phyloP scores from a whole-genome alignment of 2,329 filamentous ascomycete genomes.

The Calonectria montana region DNA sequence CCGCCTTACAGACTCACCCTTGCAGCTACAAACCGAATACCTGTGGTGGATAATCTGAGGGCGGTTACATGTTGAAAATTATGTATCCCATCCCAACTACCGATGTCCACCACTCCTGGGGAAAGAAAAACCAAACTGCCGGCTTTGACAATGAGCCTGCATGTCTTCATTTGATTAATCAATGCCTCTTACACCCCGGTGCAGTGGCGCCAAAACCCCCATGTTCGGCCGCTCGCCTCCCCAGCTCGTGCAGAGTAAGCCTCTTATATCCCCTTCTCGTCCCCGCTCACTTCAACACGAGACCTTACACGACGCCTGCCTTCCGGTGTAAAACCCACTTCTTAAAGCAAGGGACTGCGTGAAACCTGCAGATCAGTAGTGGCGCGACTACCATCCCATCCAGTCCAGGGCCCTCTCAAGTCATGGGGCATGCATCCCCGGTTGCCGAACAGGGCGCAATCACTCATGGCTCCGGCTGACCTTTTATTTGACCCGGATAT shows the following conservation, averaged over 20 bases:
- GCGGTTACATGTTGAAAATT: neutral
- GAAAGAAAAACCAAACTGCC: neutral
- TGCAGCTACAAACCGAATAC: neutral
- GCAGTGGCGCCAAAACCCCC: neutral
- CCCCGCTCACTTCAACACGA: constrained; percentile 2
- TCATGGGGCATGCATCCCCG: constrained; percentile 18
- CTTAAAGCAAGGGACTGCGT: neutral
- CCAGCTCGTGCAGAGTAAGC: neutral
- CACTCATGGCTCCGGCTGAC: neutral
- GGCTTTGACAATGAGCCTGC: neutral
- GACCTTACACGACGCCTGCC: constrained; percentile 5
- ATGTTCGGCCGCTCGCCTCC: neutral
- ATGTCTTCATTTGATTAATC: neutral
- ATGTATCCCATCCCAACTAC: constrained; percentile 8
- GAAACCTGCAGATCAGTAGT: neutral
- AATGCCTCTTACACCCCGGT: neutral
- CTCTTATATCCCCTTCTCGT: neutral
- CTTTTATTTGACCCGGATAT: constrained; percentile 4
- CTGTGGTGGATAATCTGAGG: neutral
- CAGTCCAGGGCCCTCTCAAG: neutral
- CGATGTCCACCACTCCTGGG: neutral
- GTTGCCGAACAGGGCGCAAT: neutral
- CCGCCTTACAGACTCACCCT: neutral
- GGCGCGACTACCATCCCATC: constrained; percentile 1
- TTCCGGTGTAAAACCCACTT: neutral